These are phyloP conservation scores for Lolium rigidum DNA, from an alignment of 176 grass and related monocot species.

Conservation along the genomic window DNA sequence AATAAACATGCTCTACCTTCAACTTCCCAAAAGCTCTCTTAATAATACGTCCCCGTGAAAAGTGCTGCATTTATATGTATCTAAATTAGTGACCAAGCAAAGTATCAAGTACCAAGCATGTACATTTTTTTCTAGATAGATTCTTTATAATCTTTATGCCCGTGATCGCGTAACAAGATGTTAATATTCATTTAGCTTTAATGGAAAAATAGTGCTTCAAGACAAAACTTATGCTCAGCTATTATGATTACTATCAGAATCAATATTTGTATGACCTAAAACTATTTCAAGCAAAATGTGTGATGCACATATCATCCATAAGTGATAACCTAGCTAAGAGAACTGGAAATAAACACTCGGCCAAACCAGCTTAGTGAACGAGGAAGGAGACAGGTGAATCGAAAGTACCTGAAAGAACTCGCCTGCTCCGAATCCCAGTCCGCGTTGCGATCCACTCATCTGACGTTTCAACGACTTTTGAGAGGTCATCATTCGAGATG, in stretches of 20 bases:
- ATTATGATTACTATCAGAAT: not conserved
- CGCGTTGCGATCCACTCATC: slow-evolving; percentile 95
- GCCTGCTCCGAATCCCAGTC: slow-evolving; percentile 86
- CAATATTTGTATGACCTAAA: not conserved
- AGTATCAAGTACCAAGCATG: not conserved
- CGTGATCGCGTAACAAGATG: not conserved
- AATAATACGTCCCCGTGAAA: too few species aligned
- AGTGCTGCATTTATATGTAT: not conserved
- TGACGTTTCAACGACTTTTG: slow-evolving; percentile 87
- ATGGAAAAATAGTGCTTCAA: not conserved
- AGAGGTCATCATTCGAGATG: slow-evolving; percentile 87
- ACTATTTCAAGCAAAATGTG: not conserved
- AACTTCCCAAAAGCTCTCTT: too few species aligned
- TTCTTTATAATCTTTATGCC: not conserved
- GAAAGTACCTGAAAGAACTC: slow-evolving; percentile 80
- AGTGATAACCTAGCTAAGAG: slow-evolving; percentile 5
- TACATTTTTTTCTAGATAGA: not conserved
- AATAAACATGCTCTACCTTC: too few species aligned
- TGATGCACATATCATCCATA: not conserved
- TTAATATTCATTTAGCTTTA: not conserved
- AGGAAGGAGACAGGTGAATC: not conserved
- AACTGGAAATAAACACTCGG: slow-evolving; percentile 12
- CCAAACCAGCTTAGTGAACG: not conserved
- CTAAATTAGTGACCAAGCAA: not conserved
- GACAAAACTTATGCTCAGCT: not conserved